Evolutionary conservation across 768 basidiomycete genomes (phyloP).

Genomic region (Hydnum rufescens): DNA sequence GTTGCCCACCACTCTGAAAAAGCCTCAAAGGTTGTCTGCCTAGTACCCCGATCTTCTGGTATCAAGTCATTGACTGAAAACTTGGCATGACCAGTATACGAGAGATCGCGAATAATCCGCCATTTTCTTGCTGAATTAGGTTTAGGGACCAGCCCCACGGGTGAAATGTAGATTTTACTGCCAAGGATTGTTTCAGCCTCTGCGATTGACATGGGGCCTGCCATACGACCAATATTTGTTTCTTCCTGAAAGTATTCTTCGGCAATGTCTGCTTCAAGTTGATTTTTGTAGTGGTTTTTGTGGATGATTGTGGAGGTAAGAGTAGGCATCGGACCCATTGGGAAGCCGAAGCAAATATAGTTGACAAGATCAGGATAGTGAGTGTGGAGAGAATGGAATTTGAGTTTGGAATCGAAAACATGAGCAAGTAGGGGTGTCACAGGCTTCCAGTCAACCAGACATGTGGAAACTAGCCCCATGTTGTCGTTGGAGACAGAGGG

Average conservation of each 20-base stretch:
- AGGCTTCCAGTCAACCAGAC: not conserved
- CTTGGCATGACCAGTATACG: not conserved
- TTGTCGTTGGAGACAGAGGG: not conserved
- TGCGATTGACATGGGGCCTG: conserved; percentile 4
- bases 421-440: not conserved
- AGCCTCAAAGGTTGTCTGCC: conserved; percentile 1
- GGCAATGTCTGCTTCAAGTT: conserved; percentile 13
- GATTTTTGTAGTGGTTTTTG: not conserved
- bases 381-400: not conserved
- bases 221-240: not conserved
- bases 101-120: conserved; percentile 14
- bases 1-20: no score
- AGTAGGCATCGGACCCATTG: conserved; percentile 3
- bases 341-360: conserved; percentile 1
- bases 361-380: conserved; percentile 1
- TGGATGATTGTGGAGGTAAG: conserved; percentile 7
- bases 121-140: conserved; percentile 2
- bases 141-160: conserved; percentile 7
- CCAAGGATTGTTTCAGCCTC: conserved; percentile 4
- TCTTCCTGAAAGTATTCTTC: conserved; percentile 8
- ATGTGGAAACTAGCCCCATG: not conserved
- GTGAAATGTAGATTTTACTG: no score
- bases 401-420: not conserved
- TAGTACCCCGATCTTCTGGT: conserved; percentile 7
- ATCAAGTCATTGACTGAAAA: conserved; percentile 7